Evolutionary conservation across 2,329 filamentous ascomycete species (phyloP).

Genomic region (Diaporthe vaccinii): DNA sequence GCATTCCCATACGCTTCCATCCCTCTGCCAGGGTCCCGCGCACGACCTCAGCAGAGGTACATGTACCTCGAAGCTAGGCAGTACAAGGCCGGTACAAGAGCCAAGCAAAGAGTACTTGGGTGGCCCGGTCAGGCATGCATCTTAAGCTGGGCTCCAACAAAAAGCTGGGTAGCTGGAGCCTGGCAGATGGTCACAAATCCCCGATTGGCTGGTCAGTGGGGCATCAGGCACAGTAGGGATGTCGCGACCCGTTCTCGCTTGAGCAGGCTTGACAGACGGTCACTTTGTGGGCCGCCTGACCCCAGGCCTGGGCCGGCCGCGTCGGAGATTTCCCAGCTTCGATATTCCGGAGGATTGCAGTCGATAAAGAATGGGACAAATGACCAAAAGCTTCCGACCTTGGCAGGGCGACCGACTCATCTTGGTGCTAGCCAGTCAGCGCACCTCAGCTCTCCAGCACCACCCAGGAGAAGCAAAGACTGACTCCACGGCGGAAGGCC

Average conservation of each 20-base stretch:
- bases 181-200: slow-evolving; percentile 29
- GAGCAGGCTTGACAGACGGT: slow-evolving; percentile 29
- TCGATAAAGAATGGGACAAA: slow-evolving; percentile 22
- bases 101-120: slow-evolving; percentile 14
- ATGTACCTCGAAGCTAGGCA: slow-evolving; percentile 32
- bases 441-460: not conserved
- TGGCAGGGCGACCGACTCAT: slow-evolving; percentile 8
- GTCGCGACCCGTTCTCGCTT: slow-evolving; percentile 37
- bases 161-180: slow-evolving; percentile 6
- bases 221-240: slow-evolving; percentile 24
- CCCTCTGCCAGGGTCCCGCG: not conserved
- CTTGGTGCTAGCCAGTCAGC: slow-evolving; percentile 11
- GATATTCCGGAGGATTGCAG: slow-evolving; percentile 30
- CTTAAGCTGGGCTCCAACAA: slow-evolving; percentile 16
- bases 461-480: not conserved
- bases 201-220: slow-evolving; percentile 35
- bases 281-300: slow-evolving; percentile 20
- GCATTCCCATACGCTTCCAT: slow-evolving; percentile 1
- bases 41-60: slow-evolving; percentile 26
- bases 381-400: slow-evolving; percentile 5
- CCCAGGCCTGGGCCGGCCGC: slow-evolving; percentile 29
- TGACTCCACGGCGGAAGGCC: not conserved
- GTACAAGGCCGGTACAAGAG: slow-evolving; percentile 28
- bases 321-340: slow-evolving; percentile 37
- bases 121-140: slow-evolving; percentile 13